These are phyloP conservation scores for Neodidymelliopsis sp. DNA, from an alignment of 2,329 filamentous ascomycete genomes.

Conservation along the genomic window DNA sequence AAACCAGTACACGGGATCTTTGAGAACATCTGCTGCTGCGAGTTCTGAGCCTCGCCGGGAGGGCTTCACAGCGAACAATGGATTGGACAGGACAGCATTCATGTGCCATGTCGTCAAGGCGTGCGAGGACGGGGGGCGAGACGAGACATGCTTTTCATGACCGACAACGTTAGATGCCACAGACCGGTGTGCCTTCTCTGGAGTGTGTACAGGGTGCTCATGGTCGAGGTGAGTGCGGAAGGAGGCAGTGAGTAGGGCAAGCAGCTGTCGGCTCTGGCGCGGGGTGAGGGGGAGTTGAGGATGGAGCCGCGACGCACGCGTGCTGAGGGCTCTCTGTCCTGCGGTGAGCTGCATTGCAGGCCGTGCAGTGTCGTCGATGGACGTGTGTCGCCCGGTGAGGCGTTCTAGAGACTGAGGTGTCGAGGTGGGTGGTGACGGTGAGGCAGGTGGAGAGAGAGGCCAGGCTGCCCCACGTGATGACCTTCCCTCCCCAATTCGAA, in stretches of 20 bases:
- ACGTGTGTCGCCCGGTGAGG: neutral
- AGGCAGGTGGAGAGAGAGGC: neutral
- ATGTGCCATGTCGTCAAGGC: conserved; percentile 56
- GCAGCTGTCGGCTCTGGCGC: conserved; percentile 65
- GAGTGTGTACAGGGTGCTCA: conserved; percentile 55
- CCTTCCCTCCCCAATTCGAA: neutral
- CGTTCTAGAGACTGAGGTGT: neutral
- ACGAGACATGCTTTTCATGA: conserved; percentile 14
- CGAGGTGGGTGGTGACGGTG: neutral
- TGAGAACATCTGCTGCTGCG: conserved; percentile 32
- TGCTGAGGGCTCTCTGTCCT: conserved; percentile 43
- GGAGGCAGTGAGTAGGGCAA: conserved; percentile 67
- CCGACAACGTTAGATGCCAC: neutral
- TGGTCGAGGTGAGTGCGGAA: conserved; percentile 70
- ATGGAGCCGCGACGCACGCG: conserved; percentile 62
- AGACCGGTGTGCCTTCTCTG: conserved; percentile 14
- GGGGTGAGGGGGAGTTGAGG: conserved; percentile 61
- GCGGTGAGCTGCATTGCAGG: conserved; percentile 60
- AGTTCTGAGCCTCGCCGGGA: conserved; percentile 36
- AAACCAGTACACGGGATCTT: conserved; percentile 53
- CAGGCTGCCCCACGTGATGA: conserved; percentile 9
- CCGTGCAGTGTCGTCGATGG: conserved; percentile 5
- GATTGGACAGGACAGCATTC: conserved; percentile 59
- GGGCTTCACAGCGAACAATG: conserved; percentile 54
- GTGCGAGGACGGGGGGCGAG: conserved; percentile 41